Base-by-base conservation (phyloP, 257 asterid species). In the Haberlea rhodopensis region DNA sequence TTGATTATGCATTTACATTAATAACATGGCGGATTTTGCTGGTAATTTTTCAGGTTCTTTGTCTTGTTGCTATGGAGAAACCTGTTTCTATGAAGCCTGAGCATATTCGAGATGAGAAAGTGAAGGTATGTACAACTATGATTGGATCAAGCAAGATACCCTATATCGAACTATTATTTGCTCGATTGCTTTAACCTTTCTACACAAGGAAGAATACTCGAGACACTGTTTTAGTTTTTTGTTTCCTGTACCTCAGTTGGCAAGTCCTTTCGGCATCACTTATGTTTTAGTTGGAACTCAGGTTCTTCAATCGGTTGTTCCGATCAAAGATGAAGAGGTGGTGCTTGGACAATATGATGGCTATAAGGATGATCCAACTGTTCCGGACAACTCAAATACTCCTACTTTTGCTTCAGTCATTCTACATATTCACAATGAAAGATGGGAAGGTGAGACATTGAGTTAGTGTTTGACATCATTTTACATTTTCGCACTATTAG, bases 311-410 rank as follows among this genome's bases (percentile, higher is more conserved):
- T 94, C 99, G 31, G 94, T 90, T 72, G 10, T 76, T 51, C 97
- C 99, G 19, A 85, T 94, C 64, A 76, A 84, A 70, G 89, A 88
- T 55, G 95, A 86, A 67, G 99, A 94, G 80, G 95, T 90, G 68
- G 96, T 94, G 72, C 82, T 94, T 60, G 99, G 99, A 67, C 97
- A 94, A 73, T 94, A 94, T 65, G 90, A 90, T 54, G 99, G 99
- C 68, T 86, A 94, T 70, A 86, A 70, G 69, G 97, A 88, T 67
- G 99, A 84, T 68, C 85, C 88, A 18, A 86, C 97, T 0, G 99
- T 94, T 77, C 97, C 99, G 19, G 75, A 85, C 73, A 64, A 75
- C 64, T 80, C 91, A 20, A 82, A 84, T 67, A 81, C 87, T 57
- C 91, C 91, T 62, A 84, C 91, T 66, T 79, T 84, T 73, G 91